These are phyloP conservation scores for Plantago elongata DNA, from an alignment of 257 asterid genomes.

Conservation along the genomic window DNA sequence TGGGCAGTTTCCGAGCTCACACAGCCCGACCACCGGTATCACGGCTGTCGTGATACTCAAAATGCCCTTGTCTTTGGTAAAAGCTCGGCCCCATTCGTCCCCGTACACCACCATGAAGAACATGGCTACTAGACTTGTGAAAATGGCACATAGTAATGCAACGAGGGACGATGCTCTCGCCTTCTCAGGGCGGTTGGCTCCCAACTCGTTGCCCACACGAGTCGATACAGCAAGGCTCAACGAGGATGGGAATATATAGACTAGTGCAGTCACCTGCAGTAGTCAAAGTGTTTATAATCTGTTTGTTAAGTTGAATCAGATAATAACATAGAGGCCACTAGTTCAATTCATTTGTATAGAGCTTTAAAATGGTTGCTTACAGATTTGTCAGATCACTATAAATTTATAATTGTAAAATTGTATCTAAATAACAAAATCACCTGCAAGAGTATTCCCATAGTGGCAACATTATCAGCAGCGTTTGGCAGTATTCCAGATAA, in stretches of 20 bases:
- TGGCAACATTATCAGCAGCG: conserved; percentile 46
- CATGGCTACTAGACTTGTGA: conserved; percentile 36
- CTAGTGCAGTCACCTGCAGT: conserved; percentile 51
- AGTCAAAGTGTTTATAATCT: too few relatives aligned
- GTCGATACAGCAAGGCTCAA: conserved; percentile 48
- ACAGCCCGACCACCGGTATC: conserved; percentile 61
- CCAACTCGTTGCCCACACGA: conserved; percentile 64
- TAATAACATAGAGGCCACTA: too few relatives aligned
- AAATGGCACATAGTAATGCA: conserved; percentile 35
- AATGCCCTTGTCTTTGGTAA: conserved; percentile 39
- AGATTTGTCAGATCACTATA: too few relatives aligned
- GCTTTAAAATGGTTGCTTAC: too few relatives aligned
- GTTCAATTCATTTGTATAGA: too few relatives aligned
- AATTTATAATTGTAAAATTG: too few relatives aligned
- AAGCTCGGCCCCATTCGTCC: conserved; percentile 38
- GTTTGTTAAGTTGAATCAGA: too few relatives aligned
- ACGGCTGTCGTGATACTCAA: conserved; percentile 33
- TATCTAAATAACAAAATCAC: too few relatives aligned
- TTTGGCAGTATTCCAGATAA: conserved; percentile 45
- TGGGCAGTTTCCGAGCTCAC: conserved; percentile 73
- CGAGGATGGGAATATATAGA: conserved; percentile 54
- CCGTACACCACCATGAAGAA: conserved; percentile 25
- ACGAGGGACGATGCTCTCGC: conserved; percentile 35
- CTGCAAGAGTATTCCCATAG: conserved; percentile 61
- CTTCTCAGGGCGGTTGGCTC: conserved; percentile 40